A percentile compares a stretch with the other conserved stretches of the same genome.
phyloP scores from a whole-genome alignment of 192 early-diverging fungal genomes.

The Coemansia sp. region DNA sequence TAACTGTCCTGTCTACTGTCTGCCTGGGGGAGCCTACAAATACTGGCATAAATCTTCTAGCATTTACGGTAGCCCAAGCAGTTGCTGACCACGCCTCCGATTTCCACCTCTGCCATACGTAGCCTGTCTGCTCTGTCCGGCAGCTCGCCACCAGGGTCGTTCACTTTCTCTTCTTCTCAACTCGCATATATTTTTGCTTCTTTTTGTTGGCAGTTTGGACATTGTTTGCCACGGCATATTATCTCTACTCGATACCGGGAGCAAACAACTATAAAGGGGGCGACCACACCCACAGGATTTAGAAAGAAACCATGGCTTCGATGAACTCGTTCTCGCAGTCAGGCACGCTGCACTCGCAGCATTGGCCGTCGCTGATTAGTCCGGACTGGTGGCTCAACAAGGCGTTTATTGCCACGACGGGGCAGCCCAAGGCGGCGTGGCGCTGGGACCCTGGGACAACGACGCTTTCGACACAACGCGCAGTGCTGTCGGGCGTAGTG shows the following conservation, averaged over 20 bases:
- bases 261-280: background rate
- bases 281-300: background rate
- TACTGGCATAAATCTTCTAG: background rate
- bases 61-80: background rate
- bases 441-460: conserved; percentile 56
- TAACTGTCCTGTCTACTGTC: conserved; percentile 2
- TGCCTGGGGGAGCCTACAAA: background rate
- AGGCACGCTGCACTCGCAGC: conserved; percentile 53
- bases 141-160: background rate
- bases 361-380: conserved; percentile 57
- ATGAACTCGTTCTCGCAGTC: conserved; percentile 53
- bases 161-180: background rate
- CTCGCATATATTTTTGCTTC: conserved; percentile 5
- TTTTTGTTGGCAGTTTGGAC: background rate
- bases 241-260: background rate
- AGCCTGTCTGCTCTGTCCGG: background rate
- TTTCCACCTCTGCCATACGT: background rate
- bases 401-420: conserved; percentile 41
- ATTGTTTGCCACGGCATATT: background rate
- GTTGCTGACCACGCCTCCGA: background rate
- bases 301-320: conserved; percentile 31
- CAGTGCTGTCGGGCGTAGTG: conserved; percentile 51
- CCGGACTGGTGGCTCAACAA: conserved; percentile 59
- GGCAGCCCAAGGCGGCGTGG: conserved; percentile 55
- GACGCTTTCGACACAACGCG: conserved; percentile 51